Conservation (phyloP, 1,284 basidiomycete genomes). For the Tausonia pullulans region DNA sequence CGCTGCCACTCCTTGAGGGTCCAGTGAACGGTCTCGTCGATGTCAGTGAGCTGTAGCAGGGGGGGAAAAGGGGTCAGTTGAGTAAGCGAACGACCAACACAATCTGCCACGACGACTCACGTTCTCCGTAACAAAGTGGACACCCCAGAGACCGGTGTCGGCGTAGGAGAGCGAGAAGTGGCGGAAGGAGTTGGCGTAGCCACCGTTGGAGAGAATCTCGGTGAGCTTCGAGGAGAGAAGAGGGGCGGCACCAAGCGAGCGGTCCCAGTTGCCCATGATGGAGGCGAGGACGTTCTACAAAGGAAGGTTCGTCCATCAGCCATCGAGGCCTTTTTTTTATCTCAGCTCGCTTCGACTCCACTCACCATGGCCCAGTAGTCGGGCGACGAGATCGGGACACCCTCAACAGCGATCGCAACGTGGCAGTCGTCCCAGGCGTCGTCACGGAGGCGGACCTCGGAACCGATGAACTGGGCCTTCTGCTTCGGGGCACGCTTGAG, state of each 20-base stretch:
- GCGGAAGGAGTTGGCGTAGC: constrained; percentile 99
- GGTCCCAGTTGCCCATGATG: constrained; percentile 99
- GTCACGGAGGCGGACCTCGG: constrained; percentile 91
- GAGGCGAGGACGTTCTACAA: constrained; percentile 68
- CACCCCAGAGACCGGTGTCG: constrained; percentile 98
- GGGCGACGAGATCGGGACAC: constrained; percentile 92
- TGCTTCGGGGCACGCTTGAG: constrained; percentile 72
- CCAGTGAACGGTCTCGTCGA: constrained; percentile 91
- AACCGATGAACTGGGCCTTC: constrained; percentile 77
- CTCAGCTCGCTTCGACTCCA: background rate
- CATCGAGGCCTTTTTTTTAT: background rate
- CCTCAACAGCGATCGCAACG: constrained; percentile 94
- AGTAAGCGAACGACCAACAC: background rate
- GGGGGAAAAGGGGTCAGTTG: constrained; percentile 2
- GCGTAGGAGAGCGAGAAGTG: constrained; percentile 99
- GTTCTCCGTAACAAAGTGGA: constrained; percentile 95
- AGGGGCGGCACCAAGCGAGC: constrained; percentile 81
- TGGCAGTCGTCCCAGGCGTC: constrained; percentile 81
- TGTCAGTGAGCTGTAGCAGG: constrained; percentile 48
- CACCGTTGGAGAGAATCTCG: constrained; percentile 83
- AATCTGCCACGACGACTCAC: constrained; percentile 22
- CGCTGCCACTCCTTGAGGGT: constrained; percentile 94
- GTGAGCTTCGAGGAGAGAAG: constrained; percentile 84
- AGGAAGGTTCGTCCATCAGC: background rate
- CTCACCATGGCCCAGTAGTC: constrained; percentile 97